Evolutionary conservation across 768 basidiomycete species (phyloP).

Genomic region (Phlegmacium glaucopus): DNA sequence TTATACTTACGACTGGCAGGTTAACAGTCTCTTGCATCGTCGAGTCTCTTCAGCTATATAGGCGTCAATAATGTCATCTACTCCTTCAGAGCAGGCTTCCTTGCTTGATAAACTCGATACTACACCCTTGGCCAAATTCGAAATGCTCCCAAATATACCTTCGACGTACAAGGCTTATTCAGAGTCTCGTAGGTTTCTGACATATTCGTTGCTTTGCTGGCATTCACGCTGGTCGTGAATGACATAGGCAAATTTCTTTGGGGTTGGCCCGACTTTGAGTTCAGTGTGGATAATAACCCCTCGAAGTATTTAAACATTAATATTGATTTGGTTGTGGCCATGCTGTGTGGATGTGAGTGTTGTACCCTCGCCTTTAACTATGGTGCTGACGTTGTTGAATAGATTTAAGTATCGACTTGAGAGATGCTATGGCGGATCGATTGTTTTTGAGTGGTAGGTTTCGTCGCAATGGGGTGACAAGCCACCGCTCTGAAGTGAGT

Average conservation of each 20-base stretch:
- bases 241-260: slow-evolving; percentile 90
- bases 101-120: slow-evolving; percentile 64
- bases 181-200: slow-evolving; percentile 78
- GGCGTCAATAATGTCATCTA: not conserved
- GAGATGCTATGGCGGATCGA: slow-evolving; percentile 95
- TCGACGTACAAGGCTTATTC: slow-evolving; percentile 79
- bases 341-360: slow-evolving; percentile 86
- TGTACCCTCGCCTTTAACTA: not conserved
- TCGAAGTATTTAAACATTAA: slow-evolving; percentile 76
- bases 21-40: too few relatives aligned
- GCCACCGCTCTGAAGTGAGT: slow-evolving; percentile 66
- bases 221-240: slow-evolving; percentile 76
- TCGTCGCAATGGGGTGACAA: slow-evolving; percentile 85
- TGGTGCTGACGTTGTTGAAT: slow-evolving; percentile 6
- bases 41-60: too few relatives aligned
- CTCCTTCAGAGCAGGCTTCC: slow-evolving; percentile 19
- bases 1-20: too few relatives aligned
- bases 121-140: slow-evolving; percentile 69
- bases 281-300: slow-evolving; percentile 72
- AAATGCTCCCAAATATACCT: slow-evolving; percentile 85
- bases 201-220: slow-evolving; percentile 60
- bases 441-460: slow-evolving; percentile 77
- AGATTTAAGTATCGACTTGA: slow-evolving; percentile 86
- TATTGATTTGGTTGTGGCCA: slow-evolving; percentile 89
- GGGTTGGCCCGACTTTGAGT: slow-evolving; percentile 90